A percentile compares a stretch with the other conserved stretches of the same genome.
These are phyloP conservation scores for Globomyces pollinis-pini DNA, from an alignment of 192 early-diverging fungal species.

Conservation along the genomic window DNA sequence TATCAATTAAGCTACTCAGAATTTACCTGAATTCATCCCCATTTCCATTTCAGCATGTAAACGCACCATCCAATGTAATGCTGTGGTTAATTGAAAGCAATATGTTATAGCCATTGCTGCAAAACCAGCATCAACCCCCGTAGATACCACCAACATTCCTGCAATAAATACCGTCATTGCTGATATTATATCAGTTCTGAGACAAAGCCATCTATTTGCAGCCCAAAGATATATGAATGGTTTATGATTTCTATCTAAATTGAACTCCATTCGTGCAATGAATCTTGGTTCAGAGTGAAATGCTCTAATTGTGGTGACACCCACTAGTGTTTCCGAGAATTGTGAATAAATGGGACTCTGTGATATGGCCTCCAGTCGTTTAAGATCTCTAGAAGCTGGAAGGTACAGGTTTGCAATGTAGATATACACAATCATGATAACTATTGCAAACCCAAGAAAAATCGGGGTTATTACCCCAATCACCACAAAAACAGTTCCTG, in stretches of 20 bases:
- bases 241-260: constrained; percentile 74
- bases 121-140: constrained; percentile 58
- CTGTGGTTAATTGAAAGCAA: constrained; percentile 61
- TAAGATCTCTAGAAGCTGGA: constrained; percentile 70
- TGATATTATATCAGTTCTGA: constrained; percentile 68
- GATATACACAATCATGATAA: constrained; percentile 46
- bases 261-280: constrained; percentile 48
- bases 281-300: constrained; percentile 26
- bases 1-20: neutral
- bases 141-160: constrained; percentile 16
- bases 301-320: constrained; percentile 43
- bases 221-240: constrained; percentile 83
- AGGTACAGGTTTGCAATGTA: constrained; percentile 63
- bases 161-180: constrained; percentile 52
- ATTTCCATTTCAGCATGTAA: constrained; percentile 14
- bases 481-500: constrained; percentile 15
- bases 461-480: constrained; percentile 50
- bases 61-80: constrained; percentile 40
- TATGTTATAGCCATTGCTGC: constrained; percentile 80
- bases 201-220: constrained; percentile 54
- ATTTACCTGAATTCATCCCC: constrained; percentile 7
- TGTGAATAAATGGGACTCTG: constrained; percentile 66
- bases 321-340: constrained; percentile 64
- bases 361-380: constrained; percentile 68
- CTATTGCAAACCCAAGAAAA: constrained; percentile 57